Base-by-base conservation (phyloP, 441 rosid genomes). In the Gossypium trilobum region DNA sequence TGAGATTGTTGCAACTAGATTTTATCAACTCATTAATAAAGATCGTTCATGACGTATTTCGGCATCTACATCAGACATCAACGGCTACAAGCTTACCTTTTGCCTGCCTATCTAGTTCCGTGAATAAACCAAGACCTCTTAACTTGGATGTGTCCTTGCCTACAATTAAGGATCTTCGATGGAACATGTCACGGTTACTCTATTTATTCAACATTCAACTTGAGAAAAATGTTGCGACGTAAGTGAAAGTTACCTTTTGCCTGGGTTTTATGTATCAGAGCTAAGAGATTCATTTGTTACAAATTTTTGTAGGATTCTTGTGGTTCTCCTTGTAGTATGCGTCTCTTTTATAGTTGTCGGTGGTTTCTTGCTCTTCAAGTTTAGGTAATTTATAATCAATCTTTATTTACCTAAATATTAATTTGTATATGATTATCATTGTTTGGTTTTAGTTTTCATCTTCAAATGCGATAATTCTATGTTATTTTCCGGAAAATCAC, bases 141-240 rank as follows among this genome's bases (percentile, higher is more conserved):
- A 83, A 82, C 48, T 79, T 92, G 89, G 90, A 92, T 36, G 83
- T 90, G 33, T 78, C 96, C 67, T 50, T 90, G 74, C 97, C 97
- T 79, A 85, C 94, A 19, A 63, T 94, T 74, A 76, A 78, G 58
- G 93, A 90, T 81, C 67, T 94, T 56, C 82, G 70, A 74, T 94
- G 96, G 97, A 87, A 73, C 81, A 71, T 92, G 56, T 67, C 88
- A 20, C 91, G 95, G 75, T 77, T 92, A 59, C 62, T 94, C 46
- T 92, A 92, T 82, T 75, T 94, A 58, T 92, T 94, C 89, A 90
- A 94, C 77, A 83, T 92, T 68, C 95, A 89, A 78, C 82, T 92
- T 22, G 99, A 94, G 88, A 86, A 87, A 85, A 94, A 94, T 81
- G 86, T 94, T 71, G 93, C 89, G 72, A 86, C 89, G 97, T 94